Base-by-base conservation (phyloP, 345 rosid species). In the Lepidium aucheri region DNA sequence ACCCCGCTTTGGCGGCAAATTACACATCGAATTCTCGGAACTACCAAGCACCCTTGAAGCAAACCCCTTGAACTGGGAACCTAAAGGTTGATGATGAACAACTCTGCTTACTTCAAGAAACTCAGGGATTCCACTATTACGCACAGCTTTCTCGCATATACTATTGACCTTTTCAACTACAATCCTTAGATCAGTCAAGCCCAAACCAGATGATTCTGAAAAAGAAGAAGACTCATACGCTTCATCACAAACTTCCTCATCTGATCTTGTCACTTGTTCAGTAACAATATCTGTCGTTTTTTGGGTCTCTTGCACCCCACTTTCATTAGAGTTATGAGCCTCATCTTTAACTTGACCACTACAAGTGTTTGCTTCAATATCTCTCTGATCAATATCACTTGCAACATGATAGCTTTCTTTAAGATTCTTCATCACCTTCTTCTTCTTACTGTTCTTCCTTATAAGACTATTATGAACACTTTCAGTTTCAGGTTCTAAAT, bases 31-130 rank as follows among this genome's bases (percentile, higher is more conserved):
- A 13, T 12, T 63, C 52, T 3, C 7, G 16, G 58, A 32, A 34
- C 20, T 50, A 33, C 65, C 40, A 52, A 72, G 36, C 11, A 65
- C 13, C 22, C 49, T 73, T 59, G 67, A 73, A 51, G 76, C 72
- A 58, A 64, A 44, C 4, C 47, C 70, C 38, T 33, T 74, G 54
- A 68, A 11, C 15, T 63, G 65, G 15, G 49, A 67, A 47, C 70
- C 74, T 57, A 74, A 62, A 30, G 70, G 30, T 63, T 63, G 66
- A 24, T 47, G 66, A 22, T 69, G 16, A 47, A 35, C 34, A 36
- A 68, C 55, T 54, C 47, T 74, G 17, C 54, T 63, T 6, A 55
- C 78, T 68, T 74, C 74, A 68, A 74, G 70, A 54, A 74, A 41
- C 34, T 49, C 50, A 9, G 66, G 45, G 11, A 74, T 46, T 68